These are phyloP conservation scores for Ustulina deusta DNA, from an alignment of 2,329 filamentous ascomycete species.

Conservation along the genomic window DNA sequence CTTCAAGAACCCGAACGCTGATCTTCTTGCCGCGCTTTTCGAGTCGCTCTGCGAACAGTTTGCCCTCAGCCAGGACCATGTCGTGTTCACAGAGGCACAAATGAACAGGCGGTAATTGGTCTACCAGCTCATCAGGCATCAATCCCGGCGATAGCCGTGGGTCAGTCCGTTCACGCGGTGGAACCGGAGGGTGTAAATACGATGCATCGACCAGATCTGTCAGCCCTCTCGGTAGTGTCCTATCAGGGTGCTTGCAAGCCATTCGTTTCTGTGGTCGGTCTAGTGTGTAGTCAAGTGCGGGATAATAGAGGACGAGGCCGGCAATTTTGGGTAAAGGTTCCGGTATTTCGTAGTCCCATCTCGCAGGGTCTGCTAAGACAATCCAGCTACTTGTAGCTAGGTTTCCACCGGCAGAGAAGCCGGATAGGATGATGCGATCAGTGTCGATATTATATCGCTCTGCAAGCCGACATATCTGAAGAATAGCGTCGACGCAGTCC, in stretches of 20 bases:
- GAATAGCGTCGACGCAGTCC: slow-evolving; percentile 72
- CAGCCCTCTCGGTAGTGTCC: slow-evolving; percentile 66
- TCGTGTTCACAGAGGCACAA: slow-evolving; percentile 50
- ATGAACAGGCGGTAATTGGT: slow-evolving; percentile 44
- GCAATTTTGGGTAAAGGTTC: slow-evolving; percentile 59
- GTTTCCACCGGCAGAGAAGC: slow-evolving; percentile 73
- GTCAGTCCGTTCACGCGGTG: slow-evolving; percentile 58
- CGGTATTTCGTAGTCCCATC: slow-evolving; percentile 44
- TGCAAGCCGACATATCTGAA: slow-evolving; percentile 68
- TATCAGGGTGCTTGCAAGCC: slow-evolving; percentile 65
- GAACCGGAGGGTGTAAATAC: slow-evolving; percentile 66
- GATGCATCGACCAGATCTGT: slow-evolving; percentile 73
- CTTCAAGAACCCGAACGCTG: slow-evolving; percentile 58
- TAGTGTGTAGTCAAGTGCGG: slow-evolving; percentile 70
- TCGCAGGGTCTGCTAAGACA: slow-evolving; percentile 41
- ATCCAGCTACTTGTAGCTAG: slow-evolving; percentile 59
- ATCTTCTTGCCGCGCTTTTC: slow-evolving; percentile 48
- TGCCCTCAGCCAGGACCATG: slow-evolving; percentile 50
- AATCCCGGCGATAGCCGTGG: slow-evolving; percentile 64
- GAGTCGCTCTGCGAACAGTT: slow-evolving; percentile 42
- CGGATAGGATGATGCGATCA: slow-evolving; percentile 66
- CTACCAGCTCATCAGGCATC: slow-evolving; percentile 46
- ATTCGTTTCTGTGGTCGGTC: slow-evolving; percentile 66
- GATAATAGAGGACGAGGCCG: slow-evolving; percentile 72
- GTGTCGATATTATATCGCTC: slow-evolving; percentile 69